phyloP scores from a whole-genome alignment of 345 rosid species.

The Aurinia saxatilis region DNA sequence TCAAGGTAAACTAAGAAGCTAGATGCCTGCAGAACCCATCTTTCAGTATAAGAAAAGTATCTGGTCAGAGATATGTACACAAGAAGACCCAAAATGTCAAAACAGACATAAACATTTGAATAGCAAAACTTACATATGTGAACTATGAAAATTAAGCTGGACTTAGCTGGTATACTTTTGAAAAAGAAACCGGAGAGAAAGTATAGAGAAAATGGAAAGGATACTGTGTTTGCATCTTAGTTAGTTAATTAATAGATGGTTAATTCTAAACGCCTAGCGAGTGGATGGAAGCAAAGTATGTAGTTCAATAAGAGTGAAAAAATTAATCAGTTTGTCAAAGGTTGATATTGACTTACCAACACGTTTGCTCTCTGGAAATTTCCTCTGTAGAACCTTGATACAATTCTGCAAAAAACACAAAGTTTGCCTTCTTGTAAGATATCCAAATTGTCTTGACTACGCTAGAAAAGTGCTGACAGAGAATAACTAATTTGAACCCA shows the following conservation, averaged over 20 bases:
- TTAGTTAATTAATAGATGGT: too few relatives aligned
- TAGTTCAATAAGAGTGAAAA: not conserved
- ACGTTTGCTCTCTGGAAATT: slow-evolving; percentile 91
- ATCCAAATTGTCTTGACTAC: not conserved
- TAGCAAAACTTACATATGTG: not conserved
- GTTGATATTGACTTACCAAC: slow-evolving; percentile 61
- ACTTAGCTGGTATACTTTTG: not conserved
- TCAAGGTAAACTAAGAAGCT: slow-evolving; percentile 2
- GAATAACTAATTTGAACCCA: not conserved
- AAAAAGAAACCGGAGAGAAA: not conserved
- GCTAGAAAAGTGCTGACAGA: not conserved
- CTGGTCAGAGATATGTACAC: not conserved
- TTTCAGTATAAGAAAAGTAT: too few relatives aligned
- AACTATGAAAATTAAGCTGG: not conserved
- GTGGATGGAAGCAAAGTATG: too few relatives aligned
- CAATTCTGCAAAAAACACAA: slow-evolving; percentile 52
- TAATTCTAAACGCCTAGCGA: too few relatives aligned
- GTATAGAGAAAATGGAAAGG: too few relatives aligned
- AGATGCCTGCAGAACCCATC: not conserved
- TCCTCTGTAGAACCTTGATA: slow-evolving; percentile 61
- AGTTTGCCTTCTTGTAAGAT: not conserved
- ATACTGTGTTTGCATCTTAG: too few relatives aligned
- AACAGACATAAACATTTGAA: not conserved
- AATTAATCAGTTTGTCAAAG: not conserved
- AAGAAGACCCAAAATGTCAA: slow-evolving; percentile 5